Conservation (phyloP, 2,329 filamentous ascomycete genomes). For the Arthroderma sp. region DNA sequence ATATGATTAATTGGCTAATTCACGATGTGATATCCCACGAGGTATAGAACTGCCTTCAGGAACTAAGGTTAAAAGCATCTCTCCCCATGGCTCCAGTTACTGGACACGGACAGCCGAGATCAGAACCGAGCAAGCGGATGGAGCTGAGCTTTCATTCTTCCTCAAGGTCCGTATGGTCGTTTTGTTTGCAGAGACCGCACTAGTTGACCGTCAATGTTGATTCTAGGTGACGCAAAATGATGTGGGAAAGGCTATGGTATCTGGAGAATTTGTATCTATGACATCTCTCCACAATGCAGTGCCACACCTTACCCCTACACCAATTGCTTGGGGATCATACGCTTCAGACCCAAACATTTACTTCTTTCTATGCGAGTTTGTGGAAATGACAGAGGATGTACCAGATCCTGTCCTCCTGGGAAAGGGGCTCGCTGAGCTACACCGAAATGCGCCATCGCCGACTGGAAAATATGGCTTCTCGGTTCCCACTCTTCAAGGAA, state of each 20-base stretch:
- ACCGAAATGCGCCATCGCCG: constrained; percentile 14
- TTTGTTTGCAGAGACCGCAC: background rate
- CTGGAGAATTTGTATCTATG: constrained; percentile 20
- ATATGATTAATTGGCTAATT: too few species aligned
- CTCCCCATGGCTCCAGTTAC: background rate
- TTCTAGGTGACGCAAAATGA: background rate
- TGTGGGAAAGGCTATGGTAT: constrained; percentile 12
- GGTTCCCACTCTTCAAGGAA: constrained; percentile 20
- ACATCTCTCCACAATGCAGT: constrained; percentile 15
- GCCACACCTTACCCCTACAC: constrained; percentile 17
- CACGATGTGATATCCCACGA: too few species aligned
- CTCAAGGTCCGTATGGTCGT: background rate
- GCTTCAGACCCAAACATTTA: constrained; percentile 12
- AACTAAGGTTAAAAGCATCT: background rate
- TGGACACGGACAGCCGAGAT: background rate
- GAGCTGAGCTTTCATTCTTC: background rate
- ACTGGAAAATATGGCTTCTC: constrained; percentile 26
- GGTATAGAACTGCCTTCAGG: background rate
- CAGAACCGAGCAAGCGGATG: background rate
- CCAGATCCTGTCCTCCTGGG: constrained; percentile 9
- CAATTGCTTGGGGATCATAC: constrained; percentile 16
- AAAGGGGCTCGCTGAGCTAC: constrained; percentile 13
- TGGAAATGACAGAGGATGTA: constrained; percentile 14
- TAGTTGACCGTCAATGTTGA: background rate
- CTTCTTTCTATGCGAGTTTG: constrained; percentile 21